Conservation (phyloP, 129 eudicot genomes). For the Tagetes patula region DNA sequence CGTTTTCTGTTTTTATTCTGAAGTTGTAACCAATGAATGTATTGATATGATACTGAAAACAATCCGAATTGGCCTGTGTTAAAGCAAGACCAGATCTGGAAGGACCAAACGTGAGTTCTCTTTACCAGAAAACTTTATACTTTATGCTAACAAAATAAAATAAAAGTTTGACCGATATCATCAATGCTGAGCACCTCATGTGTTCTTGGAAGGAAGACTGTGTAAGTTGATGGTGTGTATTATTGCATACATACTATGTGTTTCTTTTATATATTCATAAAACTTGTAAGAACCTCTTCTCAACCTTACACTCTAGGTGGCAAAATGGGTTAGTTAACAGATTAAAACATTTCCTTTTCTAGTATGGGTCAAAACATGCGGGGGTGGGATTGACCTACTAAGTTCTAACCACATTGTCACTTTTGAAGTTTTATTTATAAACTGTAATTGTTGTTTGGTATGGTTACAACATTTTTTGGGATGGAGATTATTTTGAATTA, state of each 20-base stretch:
- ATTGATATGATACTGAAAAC: too few species aligned
- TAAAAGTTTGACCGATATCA: slow-evolving; percentile 4
- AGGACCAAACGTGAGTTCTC: slow-evolving; percentile 96
- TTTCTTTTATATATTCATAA: too few species aligned
- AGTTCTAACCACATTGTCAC: neutral
- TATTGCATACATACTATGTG: too few species aligned
- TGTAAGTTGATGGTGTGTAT: too few species aligned
- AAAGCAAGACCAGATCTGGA: slow-evolving; percentile 99
- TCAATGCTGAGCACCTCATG: neutral
- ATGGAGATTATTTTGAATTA: too few species aligned
- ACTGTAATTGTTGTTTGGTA: too few species aligned
- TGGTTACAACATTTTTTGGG: too few species aligned
- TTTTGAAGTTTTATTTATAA: too few species aligned
- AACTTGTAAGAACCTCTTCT: slow-evolving; percentile 56
- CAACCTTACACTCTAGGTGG: slow-evolving; percentile 2
- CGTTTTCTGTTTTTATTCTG: too few species aligned
- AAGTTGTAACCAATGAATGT: too few species aligned
- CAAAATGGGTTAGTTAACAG: neutral
- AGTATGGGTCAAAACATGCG: neutral
- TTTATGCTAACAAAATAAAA: slow-evolving; percentile 7
- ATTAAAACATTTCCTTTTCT: neutral
- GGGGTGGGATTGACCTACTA: neutral
- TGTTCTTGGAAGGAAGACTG: slow-evolving; percentile 5
- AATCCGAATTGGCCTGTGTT: too few species aligned
- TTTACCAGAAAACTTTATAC: slow-evolving; percentile 24